Evolutionary conservation across 108 stramenopile species (phyloP).

Genomic region (Heterococcus sp.): DNA sequence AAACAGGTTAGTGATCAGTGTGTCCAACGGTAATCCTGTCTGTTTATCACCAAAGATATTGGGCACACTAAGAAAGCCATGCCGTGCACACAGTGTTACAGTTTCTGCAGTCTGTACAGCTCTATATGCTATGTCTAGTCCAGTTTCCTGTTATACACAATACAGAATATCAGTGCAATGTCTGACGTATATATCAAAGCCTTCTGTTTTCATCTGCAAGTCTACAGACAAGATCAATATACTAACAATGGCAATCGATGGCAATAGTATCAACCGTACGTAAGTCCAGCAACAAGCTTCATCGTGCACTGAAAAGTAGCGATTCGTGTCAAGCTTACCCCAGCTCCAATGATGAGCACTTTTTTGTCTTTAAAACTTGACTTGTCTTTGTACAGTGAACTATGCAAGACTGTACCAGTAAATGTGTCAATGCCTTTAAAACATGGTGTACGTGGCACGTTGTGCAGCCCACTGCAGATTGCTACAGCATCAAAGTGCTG

Average conservation of each 20-base stretch:
- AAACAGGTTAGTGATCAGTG: slow-evolving; percentile 4
- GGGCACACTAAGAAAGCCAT: slow-evolving; percentile 8
- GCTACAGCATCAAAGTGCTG: slow-evolving; percentile 3
- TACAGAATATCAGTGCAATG: no score
- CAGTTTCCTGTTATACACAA: background rate
- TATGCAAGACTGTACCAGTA: background rate
- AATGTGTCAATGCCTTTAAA: background rate
- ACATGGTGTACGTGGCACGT: background rate
- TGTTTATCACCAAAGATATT: background rate
- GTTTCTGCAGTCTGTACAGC: background rate
- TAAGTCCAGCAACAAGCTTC: no score
- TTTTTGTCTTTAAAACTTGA: background rate
- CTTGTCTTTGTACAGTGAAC: slow-evolving; percentile 3
- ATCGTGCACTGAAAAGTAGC: no score
- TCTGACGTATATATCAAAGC: no score
- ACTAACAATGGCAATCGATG: no score
- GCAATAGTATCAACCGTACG: no score
- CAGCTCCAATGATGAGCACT: background rate
- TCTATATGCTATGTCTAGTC: background rate
- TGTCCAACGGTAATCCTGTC: background rate
- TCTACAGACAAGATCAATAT: no score
- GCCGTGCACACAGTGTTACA: background rate
- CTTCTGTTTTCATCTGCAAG: no score
- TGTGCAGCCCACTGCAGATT: slow-evolving; percentile 2
- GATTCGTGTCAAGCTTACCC: no score